Evolutionary conservation across 2,329 filamentous ascomycete species (phyloP).

Genomic region (Thelonectria rubi): DNA sequence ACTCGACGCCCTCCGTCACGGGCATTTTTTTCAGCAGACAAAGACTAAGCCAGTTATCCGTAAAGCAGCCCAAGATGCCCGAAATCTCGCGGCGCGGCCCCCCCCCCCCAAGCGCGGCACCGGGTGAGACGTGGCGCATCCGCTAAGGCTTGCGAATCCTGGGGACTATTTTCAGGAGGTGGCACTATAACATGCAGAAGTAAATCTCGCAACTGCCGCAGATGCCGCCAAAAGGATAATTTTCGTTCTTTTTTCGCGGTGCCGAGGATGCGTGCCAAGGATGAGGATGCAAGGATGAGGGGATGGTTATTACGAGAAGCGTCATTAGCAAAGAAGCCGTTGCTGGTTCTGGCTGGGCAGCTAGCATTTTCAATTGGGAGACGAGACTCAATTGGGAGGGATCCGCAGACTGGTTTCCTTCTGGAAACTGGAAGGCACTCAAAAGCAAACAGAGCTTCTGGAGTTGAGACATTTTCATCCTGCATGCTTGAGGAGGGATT

Average conservation of each 20-base stretch:
- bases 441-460: neutral
- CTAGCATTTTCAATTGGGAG: neutral
- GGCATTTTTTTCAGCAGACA: neutral
- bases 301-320: too few relatives aligned
- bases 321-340: neutral
- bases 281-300: neutral
- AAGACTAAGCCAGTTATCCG: too few relatives aligned
- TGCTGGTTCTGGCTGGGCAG: neutral
- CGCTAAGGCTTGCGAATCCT: neutral
- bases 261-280: neutral
- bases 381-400: neutral
- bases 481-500: neutral
- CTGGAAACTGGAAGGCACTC: neutral
- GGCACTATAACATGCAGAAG: neutral
- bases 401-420: neutral
- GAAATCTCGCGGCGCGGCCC: too few relatives aligned
- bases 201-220: constrained; percentile 1
- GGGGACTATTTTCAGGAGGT: neutral
- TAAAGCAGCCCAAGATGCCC: too few relatives aligned
- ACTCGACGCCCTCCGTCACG: neutral
- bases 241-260: neutral
- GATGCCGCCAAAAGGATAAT: neutral
- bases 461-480: neutral
- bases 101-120: too few relatives aligned
- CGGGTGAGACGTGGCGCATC: neutral